Base-by-base conservation (phyloP, 2,329 filamentous ascomycete species). In the Aspergillus hiratsukae region DNA sequence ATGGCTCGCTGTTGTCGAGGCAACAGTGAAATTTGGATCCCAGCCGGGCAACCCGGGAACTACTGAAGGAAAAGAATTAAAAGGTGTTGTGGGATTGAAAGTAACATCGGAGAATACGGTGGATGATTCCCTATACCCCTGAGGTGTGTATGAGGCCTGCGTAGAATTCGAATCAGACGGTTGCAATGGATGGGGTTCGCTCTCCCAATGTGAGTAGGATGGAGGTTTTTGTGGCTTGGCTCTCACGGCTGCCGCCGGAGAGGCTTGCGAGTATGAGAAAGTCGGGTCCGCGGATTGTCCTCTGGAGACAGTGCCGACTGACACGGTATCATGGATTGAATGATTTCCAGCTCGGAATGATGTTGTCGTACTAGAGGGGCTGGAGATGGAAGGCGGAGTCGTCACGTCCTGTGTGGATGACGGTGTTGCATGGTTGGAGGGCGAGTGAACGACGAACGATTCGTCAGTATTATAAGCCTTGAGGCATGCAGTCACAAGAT, bases 401-500 rank as follows among this genome's bases (percentile, higher is more conserved):
- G 67, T 67, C 27, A 72, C 61, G 21, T 74, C 75, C 52, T 74
- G 72, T 10, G 72, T 71, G 14, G 75, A 74, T 3, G 65, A 64
- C 29, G 75, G 75, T 19, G 75, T 77, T 45, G 70, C 72, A 63
- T 66, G 76, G 65, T 66, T 77, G 61, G 66, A 75, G 73, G 58
- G 79, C 64, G 57, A 83, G 68, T 58, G 82, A 73, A 58, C 81
- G 72, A 56, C 83, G 73, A 55, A 83, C 72, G 65, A 78, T 41
- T 81, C 77, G 25, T 80, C 79, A 7, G 78, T 83, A 60, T 92
- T 87, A 73, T 96, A 99, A 65, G 91, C 91, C 70, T 90, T 91
- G 66, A 97, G 79, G 66, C 92, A 96, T 11, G 92, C 91, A 56
- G 83, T 85, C 49, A 93, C 87, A 51, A 99, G 84, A 61, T 90